These are phyloP conservation scores for Musa itinerans DNA, from an alignment of 176 grass and related monocot genomes.

Conservation along the genomic window DNA sequence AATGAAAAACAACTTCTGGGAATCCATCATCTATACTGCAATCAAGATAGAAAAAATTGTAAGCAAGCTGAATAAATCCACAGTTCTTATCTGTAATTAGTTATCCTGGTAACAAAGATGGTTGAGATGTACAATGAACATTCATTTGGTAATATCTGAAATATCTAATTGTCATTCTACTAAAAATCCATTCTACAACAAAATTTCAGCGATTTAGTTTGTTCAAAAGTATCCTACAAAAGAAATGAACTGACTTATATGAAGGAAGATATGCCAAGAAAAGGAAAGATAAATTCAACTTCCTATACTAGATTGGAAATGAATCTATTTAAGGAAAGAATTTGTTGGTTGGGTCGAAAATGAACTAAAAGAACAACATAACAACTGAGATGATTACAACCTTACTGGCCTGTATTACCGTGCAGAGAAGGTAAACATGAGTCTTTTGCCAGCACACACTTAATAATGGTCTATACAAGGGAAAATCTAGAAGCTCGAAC, in stretches of 20 bases:
- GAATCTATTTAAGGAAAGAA: background rate
- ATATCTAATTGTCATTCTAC: background rate
- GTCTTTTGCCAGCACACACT: background rate
- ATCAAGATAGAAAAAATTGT: background rate
- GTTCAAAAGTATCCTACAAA: background rate
- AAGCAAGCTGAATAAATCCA: background rate
- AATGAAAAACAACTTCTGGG: constrained; percentile 61
- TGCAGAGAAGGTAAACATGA: background rate
- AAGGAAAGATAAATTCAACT: background rate
- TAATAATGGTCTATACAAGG: background rate
- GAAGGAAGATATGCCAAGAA: background rate
- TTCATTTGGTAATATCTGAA: background rate
- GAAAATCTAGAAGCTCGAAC: too few species aligned
- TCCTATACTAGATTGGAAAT: background rate
- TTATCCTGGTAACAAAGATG: background rate
- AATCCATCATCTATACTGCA: constrained; percentile 82
- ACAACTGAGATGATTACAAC: too few species aligned
- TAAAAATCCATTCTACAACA: background rate
- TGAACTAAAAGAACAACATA: background rate
- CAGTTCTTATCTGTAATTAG: background rate
- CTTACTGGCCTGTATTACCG: background rate
- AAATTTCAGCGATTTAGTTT: background rate
- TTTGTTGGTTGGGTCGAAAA: background rate
- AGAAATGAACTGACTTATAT: background rate
- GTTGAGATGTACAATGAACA: background rate